These are phyloP conservation scores for Metschnikowia cerradonensis DNA, from an alignment of 805 yeast genomes.

Conservation along the genomic window DNA sequence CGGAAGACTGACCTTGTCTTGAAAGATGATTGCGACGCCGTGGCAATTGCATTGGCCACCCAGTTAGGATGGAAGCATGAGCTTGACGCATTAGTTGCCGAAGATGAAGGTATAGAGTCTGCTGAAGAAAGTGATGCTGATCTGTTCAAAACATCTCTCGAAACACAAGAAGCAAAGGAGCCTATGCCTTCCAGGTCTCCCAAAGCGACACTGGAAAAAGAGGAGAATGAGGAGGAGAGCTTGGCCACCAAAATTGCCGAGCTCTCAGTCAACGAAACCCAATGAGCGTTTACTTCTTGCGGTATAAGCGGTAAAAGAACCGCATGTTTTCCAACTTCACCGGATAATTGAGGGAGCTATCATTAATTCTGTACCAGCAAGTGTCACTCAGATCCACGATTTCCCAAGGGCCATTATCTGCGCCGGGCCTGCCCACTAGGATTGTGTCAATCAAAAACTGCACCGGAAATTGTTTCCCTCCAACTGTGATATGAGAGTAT, in stretches of 20 bases:
- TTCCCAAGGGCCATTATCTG: slow-evolving; percentile 57
- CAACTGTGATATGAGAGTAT: slow-evolving; percentile 74
- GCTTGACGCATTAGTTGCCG: slow-evolving; percentile 38
- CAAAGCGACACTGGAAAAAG: slow-evolving; percentile 2
- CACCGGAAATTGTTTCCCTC: slow-evolving; percentile 74
- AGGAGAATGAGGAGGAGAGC: not conserved
- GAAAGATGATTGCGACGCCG: slow-evolving; percentile 62
- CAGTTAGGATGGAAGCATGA: slow-evolving; percentile 64
- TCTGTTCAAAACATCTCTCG: not conserved
- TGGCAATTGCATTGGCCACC: slow-evolving; percentile 50
- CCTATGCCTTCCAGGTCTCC: not conserved
- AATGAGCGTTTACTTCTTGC: slow-evolving; percentile 37
- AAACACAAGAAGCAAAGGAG: not conserved
- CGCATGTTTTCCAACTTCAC: slow-evolving; percentile 84
- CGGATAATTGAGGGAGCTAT: slow-evolving; percentile 48
- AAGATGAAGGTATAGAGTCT: not conserved
- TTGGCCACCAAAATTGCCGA: not conserved
- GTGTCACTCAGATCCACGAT: slow-evolving; percentile 64
- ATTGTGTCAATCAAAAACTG: slow-evolving; percentile 76
- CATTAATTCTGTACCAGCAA: slow-evolving; percentile 68
- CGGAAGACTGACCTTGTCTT: slow-evolving; percentile 60
- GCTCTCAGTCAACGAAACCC: not conserved
- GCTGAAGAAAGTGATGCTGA: not conserved
- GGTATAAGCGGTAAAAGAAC: slow-evolving; percentile 72
- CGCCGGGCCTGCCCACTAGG: slow-evolving; percentile 48